phyloP scores from a whole-genome alignment of 306 rosid genomes.

The Fragaria iinumae region DNA sequence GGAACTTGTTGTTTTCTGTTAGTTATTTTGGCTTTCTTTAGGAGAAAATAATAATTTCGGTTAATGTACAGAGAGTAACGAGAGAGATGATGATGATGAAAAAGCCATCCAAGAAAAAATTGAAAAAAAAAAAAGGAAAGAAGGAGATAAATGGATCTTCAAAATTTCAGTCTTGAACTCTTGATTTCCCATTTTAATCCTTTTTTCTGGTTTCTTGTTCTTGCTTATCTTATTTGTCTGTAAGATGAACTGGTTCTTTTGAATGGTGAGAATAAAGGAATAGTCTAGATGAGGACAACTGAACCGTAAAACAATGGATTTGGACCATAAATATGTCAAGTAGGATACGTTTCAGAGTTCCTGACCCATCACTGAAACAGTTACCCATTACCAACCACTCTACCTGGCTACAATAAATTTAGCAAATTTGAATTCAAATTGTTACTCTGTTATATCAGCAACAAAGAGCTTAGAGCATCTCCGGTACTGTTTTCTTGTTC shows the following conservation, averaged over 20 bases:
- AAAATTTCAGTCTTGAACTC: constrained; percentile 24
- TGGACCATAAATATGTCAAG: neutral
- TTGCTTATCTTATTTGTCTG: neutral
- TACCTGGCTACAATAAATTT: neutral
- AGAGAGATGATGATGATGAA: constrained; percentile 14
- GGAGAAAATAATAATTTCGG: constrained; percentile 55
- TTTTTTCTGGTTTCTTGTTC: neutral
- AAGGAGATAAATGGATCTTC: neutral
- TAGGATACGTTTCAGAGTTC: neutral
- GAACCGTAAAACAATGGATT: neutral
- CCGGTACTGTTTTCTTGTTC: too few species aligned
- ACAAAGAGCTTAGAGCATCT: too few species aligned
- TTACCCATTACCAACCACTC: neutral
- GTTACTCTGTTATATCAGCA: too few species aligned
- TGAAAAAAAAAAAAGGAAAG: neutral
- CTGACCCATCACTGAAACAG: neutral
- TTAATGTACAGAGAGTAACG: constrained; percentile 57
- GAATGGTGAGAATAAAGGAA: neutral
- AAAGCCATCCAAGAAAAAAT: neutral
- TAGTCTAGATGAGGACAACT: neutral
- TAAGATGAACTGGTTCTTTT: neutral
- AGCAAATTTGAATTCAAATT: too few species aligned
- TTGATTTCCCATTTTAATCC: neutral
- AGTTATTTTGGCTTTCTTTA: constrained; percentile 10
- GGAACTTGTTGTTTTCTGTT: neutral